Evolutionary conservation across 257 asterid genomes (phyloP).

Genomic region (Solanum sejunctum): DNA sequence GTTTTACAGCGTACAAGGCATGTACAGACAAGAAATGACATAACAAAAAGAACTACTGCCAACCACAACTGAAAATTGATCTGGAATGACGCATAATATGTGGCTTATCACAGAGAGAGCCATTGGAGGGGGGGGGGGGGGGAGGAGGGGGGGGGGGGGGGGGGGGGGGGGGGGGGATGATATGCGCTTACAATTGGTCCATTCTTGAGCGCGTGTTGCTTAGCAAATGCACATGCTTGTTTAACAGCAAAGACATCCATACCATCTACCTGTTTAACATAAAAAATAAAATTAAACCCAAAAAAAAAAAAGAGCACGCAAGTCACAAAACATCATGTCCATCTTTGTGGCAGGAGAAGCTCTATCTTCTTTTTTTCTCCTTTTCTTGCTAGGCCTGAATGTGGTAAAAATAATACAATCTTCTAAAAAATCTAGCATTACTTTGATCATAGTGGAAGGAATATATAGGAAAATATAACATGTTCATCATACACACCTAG

Average conservation of each 20-base stretch:
- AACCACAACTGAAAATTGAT: not conserved
- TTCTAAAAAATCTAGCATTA: not conserved
- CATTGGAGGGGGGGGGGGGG: too few relatives aligned
- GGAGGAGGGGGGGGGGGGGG: too few relatives aligned
- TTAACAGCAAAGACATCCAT: slow-evolving; percentile 97
- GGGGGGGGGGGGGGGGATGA: too few relatives aligned
- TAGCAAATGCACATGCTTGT: slow-evolving; percentile 94
- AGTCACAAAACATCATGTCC: not conserved
- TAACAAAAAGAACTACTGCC: not conserved
- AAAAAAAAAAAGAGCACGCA: not conserved
- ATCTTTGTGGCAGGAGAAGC: not conserved
- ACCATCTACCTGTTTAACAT: slow-evolving; percentile 72
- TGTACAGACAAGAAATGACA: not conserved
- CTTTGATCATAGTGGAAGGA: not conserved
- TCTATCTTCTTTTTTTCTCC: not conserved
- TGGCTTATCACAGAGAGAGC: not conserved
- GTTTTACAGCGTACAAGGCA: not conserved
- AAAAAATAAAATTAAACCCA: not conserved
- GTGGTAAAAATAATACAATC: not conserved
- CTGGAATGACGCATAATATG: not conserved
- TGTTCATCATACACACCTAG: not conserved
- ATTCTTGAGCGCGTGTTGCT: slow-evolving; percentile 82
- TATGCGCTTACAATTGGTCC: slow-evolving; percentile 86
- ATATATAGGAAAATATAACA: not conserved
- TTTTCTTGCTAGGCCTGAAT: not conserved